These are phyloP conservation scores for Talaromyces sp. DNA, from an alignment of 2,329 filamentous ascomycete genomes.

Conservation along the genomic window DNA sequence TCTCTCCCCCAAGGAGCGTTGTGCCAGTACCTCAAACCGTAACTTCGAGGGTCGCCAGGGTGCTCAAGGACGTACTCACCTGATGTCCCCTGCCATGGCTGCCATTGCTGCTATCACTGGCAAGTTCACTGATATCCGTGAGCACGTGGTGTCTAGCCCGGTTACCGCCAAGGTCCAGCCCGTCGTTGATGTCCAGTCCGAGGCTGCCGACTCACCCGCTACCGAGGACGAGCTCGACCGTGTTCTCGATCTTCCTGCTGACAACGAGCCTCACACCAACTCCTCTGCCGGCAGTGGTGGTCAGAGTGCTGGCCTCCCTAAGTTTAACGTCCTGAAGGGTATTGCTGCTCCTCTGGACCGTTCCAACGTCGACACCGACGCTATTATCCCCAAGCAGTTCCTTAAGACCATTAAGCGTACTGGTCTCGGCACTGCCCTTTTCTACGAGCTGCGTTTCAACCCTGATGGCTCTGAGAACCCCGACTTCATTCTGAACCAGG, in stretches of 20 bases:
- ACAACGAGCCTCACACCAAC: constrained; percentile 67
- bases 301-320: constrained; percentile 69
- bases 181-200: constrained; percentile 62
- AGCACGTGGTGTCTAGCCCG: constrained; percentile 61
- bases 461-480: constrained; percentile 75
- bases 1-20: constrained; percentile 85
- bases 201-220: constrained; percentile 57
- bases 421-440: constrained; percentile 84
- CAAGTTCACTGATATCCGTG: constrained; percentile 88
- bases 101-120: constrained; percentile 87
- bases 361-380: constrained; percentile 95
- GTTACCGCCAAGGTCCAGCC: constrained; percentile 56
- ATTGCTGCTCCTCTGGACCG: constrained; percentile 85
- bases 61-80: constrained; percentile 84
- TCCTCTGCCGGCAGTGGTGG: constrained; percentile 46
- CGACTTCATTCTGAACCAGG: constrained; percentile 86
- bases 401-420: constrained; percentile 99
- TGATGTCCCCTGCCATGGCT: constrained; percentile 97
- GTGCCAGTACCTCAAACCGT: constrained; percentile 92
- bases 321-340: constrained; percentile 82
- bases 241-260: constrained; percentile 64
- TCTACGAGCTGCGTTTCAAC: constrained; percentile 80
- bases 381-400: constrained; percentile 99
- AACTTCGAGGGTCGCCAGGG: constrained; percentile 98
- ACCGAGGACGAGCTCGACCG: constrained; percentile 66